A percentile compares a stretch with the other conserved stretches of the same genome.
These are phyloP conservation scores for Colletotrichum sp. DNA, from an alignment of 2,329 filamentous ascomycete genomes.

Conservation along the genomic window DNA sequence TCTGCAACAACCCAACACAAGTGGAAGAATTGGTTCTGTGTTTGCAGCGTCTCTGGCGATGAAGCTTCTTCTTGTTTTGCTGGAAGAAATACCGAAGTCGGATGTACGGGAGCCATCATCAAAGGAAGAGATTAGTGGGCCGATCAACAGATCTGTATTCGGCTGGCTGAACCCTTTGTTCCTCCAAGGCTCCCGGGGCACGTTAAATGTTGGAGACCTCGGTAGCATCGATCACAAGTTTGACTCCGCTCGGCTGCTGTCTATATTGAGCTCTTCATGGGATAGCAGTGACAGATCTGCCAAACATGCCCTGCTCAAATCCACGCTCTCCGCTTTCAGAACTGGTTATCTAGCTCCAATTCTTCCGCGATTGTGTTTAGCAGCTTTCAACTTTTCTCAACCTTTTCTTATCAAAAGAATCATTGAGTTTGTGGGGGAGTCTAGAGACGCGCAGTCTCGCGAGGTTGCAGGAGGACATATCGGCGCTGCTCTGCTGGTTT, in stretches of 20 bases:
- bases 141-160: constrained; percentile 35
- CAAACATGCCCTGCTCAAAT: neutral
- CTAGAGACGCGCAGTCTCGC: neutral
- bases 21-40: constrained; percentile 24
- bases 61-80: constrained; percentile 29
- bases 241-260: neutral
- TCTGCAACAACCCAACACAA: constrained; percentile 24
- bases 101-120: constrained; percentile 20
- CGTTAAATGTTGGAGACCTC: constrained; percentile 16
- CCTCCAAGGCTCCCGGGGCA: constrained; percentile 20
- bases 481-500: constrained; percentile 23
- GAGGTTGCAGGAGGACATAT: neutral
- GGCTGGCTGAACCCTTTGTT: constrained; percentile 39
- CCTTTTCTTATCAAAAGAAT: constrained; percentile 17
- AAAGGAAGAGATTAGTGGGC: constrained; percentile 33
- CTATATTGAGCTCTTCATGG: neutral
- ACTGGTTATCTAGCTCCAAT: neutral
- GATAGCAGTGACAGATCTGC: neutral
- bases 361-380: neutral
- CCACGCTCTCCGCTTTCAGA: neutral
- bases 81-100: constrained; percentile 31
- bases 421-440: neutral
- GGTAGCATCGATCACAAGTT: constrained; percentile 6
- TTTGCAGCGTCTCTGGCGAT: constrained; percentile 27
- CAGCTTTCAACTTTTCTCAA: constrained; percentile 13